Evolutionary conservation across 495 filamentous ascomycete genomes (phyloP), one percentile per base, ranked within the genome.

Genomic region (Cladorrhinum samala): DNA sequence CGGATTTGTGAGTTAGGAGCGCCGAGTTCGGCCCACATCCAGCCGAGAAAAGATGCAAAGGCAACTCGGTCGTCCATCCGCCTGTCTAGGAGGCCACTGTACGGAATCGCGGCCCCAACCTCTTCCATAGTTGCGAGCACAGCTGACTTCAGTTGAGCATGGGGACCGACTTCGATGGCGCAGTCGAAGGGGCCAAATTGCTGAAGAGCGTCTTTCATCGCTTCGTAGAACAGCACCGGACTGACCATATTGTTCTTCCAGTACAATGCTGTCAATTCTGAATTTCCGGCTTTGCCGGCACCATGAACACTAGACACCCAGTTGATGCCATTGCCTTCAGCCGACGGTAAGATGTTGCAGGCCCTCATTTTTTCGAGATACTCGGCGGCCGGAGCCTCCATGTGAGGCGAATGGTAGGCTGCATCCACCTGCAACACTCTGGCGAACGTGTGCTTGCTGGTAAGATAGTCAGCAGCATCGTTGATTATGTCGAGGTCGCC

Each of bases 391-490:
- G 77, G 58, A 13, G 25, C 30, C 0, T 60, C 24, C 83, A 87
- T 86, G 54, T 80, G 81, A 1, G 72, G 73, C 0, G 81, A 83
- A 58, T 86, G 84, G 52, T 87, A 87, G 0, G 83, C 83, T 1
- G 70, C 75, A 27, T 77, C 70, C 4, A 82, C 72, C 13, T 56
- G 51, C 1, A 84, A 59, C 19, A 68, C 2, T 9, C 73, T 59
- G 0, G 68, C 66, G 43, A 81, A 81, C 16, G 66, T 64, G 2
- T 58, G 39, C 4, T 69, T 49, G 5, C 42, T 41, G 0, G 61
- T 56, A 3, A 83, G 58, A 2, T 59, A 38, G 0, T 52, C 46
- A 20, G 70, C 54, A 4, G 72, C 61, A 1, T 65, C 33, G 1
- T 72, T 47, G 9, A 84, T 63, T 0, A 55, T 54, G 3, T 72